Evolutionary conservation across 1,139 yeast species (phyloP).

Genomic region (Hanseniaspora gamundiae): DNA sequence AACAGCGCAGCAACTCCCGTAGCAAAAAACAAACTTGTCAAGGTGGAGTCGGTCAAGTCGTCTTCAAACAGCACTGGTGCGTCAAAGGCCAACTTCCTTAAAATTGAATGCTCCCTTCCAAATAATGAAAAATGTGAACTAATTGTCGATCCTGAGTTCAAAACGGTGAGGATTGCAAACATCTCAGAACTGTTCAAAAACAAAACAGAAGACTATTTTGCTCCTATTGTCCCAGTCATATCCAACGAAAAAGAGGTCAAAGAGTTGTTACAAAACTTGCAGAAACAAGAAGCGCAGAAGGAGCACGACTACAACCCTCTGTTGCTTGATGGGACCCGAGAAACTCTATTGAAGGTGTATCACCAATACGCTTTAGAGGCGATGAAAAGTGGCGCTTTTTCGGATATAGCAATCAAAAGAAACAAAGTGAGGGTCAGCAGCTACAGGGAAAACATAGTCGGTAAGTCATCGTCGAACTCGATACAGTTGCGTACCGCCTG

Average conservation of each 20-base stretch:
- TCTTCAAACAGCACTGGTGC: not conserved
- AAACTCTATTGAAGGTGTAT: not conserved
- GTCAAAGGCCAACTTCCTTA: not conserved
- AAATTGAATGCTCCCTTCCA: not conserved
- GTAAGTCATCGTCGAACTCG: not conserved
- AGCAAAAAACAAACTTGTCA: not conserved
- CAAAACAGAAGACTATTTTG: not conserved
- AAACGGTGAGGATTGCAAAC: constrained; percentile 3
- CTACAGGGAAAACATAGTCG: not conserved
- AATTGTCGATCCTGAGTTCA: not conserved
- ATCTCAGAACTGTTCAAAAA: constrained; percentile 15
- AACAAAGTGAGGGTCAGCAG: not conserved
- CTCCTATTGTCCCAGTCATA: not conserved
- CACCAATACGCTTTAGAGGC: not conserved
- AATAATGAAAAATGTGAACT: constrained; percentile 5
- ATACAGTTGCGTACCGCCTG: constrained; percentile 30
- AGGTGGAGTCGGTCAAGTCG: not conserved
- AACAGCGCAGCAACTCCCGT: constrained; percentile 8
- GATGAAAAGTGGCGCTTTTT: not conserved
- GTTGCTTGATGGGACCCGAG: not conserved
- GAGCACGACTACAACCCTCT: not conserved
- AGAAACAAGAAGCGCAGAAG: not conserved
- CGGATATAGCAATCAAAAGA: not conserved
- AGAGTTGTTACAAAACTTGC: not conserved
- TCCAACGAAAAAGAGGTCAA: not conserved